Evolutionary conservation across 2,329 filamentous ascomycete genomes (phyloP).

Genomic region (Cucurbitaria berberidis): DNA sequence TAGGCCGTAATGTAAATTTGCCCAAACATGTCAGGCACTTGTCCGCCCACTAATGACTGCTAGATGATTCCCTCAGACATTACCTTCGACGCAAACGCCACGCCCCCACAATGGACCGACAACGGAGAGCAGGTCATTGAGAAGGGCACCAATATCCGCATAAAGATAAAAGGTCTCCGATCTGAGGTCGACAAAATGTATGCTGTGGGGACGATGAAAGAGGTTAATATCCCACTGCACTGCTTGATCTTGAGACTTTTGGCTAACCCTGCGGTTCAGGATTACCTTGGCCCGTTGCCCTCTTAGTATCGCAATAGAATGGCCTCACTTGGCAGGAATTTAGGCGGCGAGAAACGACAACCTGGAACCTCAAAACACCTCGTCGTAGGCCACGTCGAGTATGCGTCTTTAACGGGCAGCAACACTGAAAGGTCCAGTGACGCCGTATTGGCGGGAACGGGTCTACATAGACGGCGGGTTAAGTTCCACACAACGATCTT

Average conservation of each 20-base stretch:
- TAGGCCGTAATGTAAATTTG: conserved; percentile 76
- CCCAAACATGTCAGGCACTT: conserved; percentile 7
- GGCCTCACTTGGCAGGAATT: neutral
- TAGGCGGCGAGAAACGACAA: neutral
- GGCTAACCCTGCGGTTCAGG: conserved; percentile 33
- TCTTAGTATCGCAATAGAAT: conserved; percentile 22
- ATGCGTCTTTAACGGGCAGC: neutral
- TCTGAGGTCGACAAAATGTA: conserved; percentile 95
- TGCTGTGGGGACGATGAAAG: conserved; percentile 97
- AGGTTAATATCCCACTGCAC: conserved; percentile 48
- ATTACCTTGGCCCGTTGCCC: conserved; percentile 48
- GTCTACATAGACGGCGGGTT: neutral
- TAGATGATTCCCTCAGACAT: conserved; percentile 91
- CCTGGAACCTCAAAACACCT: neutral
- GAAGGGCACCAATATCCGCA: conserved; percentile 87
- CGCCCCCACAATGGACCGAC: conserved; percentile 95
- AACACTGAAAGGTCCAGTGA: neutral
- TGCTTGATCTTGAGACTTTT: conserved; percentile 5
- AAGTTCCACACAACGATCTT: neutral
- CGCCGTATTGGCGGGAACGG: neutral
- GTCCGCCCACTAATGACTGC: conserved; percentile 26
- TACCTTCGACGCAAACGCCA: conserved; percentile 93
- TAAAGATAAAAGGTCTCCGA: conserved; percentile 93
- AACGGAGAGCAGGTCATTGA: conserved; percentile 94
- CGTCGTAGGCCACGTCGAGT: neutral